Evolutionary conservation across 2,329 filamentous ascomycete species (phyloP).

Genomic region (Apiospora koreana): DNA sequence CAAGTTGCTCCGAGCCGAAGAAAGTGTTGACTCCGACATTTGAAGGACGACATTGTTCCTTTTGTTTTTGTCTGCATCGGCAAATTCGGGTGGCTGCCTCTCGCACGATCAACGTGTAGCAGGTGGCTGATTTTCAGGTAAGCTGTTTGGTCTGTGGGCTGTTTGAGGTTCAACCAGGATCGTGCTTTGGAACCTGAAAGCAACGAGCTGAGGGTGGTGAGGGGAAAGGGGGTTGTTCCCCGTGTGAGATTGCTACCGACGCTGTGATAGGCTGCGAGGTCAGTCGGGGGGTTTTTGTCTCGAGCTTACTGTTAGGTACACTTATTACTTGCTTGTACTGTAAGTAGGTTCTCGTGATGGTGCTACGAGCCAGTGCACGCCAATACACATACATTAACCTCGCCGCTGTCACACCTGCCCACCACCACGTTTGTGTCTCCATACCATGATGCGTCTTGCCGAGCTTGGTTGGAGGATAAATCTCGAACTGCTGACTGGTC

Average conservation of each 20-base stretch:
- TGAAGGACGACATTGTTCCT: too few species aligned
- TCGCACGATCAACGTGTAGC: not conserved
- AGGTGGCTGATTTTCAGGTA: not conserved
- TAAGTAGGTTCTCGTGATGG: not conserved
- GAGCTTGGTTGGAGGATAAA: not conserved
- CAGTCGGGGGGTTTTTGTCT: not conserved
- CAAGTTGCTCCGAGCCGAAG: not conserved
- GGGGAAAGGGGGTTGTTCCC: not conserved
- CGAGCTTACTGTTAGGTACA: not conserved
- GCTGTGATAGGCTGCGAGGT: slow-evolving; percentile 2
- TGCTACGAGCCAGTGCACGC: slow-evolving; percentile 1
- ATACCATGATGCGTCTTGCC: not conserved
- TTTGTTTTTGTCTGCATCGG: not conserved
- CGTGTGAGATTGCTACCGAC: not conserved
- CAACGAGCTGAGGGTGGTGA: not conserved
- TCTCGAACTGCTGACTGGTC: not conserved
- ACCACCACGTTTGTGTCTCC: not conserved
- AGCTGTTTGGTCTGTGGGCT: not conserved
- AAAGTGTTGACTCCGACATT: not conserved
- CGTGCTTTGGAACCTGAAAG: not conserved
- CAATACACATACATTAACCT: not conserved
- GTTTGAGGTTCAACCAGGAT: slow-evolving; percentile 4
- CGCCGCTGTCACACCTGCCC: slow-evolving; percentile 1
- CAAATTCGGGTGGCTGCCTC: not conserved
- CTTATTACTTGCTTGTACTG: too few species aligned